phyloP scores from a whole-genome alignment of 1,284 basidiomycete species.

The Rhodotorula sp. region DNA sequence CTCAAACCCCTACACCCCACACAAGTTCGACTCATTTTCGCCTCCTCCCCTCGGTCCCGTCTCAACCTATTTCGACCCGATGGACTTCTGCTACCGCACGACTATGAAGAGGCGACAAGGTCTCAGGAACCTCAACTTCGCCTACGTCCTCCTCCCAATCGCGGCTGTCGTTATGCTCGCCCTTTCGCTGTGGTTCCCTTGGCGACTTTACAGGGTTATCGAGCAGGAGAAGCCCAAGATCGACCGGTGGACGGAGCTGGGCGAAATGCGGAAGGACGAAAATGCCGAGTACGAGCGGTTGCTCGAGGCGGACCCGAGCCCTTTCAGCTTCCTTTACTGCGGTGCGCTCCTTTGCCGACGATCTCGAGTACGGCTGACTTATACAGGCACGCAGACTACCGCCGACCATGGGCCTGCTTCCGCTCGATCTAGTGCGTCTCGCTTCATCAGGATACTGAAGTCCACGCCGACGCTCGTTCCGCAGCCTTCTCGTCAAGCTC shows the following conservation, averaged over 20 bases:
- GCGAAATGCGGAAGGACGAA: slow-evolving; percentile 57
- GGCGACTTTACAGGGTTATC: slow-evolving; percentile 61
- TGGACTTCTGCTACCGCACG: slow-evolving; percentile 69
- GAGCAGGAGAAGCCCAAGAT: slow-evolving; percentile 62
- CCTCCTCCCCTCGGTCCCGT: slow-evolving; percentile 58
- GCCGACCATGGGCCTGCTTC: slow-evolving; percentile 59
- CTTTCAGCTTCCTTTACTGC: slow-evolving; percentile 69
- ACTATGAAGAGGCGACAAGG: slow-evolving; percentile 56
- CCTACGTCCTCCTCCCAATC: slow-evolving; percentile 62
- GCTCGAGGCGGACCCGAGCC: slow-evolving; percentile 63
- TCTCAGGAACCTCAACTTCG: slow-evolving; percentile 72
- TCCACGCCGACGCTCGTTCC: neutral
- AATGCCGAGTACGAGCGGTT: slow-evolving; percentile 71
- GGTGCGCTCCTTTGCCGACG: slow-evolving; percentile 51
- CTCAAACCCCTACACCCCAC: slow-evolving; percentile 56
- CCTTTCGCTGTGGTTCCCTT: slow-evolving; percentile 71
- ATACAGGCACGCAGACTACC: slow-evolving; percentile 57
- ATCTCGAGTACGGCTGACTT: neutral
- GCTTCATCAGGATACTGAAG: neutral
- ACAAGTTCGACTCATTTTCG: slow-evolving; percentile 57
- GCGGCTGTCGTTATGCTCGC: slow-evolving; percentile 58
- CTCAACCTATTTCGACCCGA: slow-evolving; percentile 60
- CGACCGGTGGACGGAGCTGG: slow-evolving; percentile 68
- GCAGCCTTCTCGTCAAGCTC: slow-evolving; percentile 58
- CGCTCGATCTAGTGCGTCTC: slow-evolving; percentile 45